Evolutionary conservation across 352 stramenopile species (phyloP), one percentile per base, ranked within the genome.

Genomic region (Phytophthora capsici): DNA sequence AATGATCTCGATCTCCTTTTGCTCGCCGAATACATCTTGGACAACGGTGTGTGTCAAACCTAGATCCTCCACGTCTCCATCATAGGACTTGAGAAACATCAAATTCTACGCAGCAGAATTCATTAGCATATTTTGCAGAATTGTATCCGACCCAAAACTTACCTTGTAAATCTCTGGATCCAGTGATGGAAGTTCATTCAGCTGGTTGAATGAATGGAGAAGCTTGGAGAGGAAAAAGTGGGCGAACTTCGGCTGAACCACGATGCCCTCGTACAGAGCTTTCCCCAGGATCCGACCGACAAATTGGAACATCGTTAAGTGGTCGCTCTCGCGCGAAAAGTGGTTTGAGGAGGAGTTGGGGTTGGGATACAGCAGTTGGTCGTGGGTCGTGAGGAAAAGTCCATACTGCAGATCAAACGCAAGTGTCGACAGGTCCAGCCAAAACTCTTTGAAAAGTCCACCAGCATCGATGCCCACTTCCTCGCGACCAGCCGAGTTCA

Each of bases 361-460:
- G 63, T 98, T 99, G 2, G 96, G 96, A 72, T 98, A 99, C 81
- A 99, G 75, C 6, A 97, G 64, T 32, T 88, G 78, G 32, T 90
- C 82, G 12, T 72, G 66, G 1, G 89, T 98, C 7, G 74, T 78
- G 22, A 86, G 48, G 54, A 90, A 90, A n/a, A 93, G 71, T 2
- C 95, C 96, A 65, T 97, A 98, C 62, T 96, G 84, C 9, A 90
- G 78, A 73, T 98, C 82, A 75, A 99, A 99, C 19, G 92, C 91
- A n/a, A 96, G 74, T 0, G 78, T 89, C 36, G 82, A 89, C 4
- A 99, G 71, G 25, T 88, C 91, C 17, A 94, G 88, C 90, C 91
- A 98, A 65, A 98, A 99, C 64, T 99, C 97, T 80, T 99, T 99
- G 67, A 99, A 99, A 0, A 99, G 75, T 0, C 97, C 97, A 16